phyloP scores from a whole-genome alignment of 352 stramenopile genomes.

The Phytophthora rubi region DNA sequence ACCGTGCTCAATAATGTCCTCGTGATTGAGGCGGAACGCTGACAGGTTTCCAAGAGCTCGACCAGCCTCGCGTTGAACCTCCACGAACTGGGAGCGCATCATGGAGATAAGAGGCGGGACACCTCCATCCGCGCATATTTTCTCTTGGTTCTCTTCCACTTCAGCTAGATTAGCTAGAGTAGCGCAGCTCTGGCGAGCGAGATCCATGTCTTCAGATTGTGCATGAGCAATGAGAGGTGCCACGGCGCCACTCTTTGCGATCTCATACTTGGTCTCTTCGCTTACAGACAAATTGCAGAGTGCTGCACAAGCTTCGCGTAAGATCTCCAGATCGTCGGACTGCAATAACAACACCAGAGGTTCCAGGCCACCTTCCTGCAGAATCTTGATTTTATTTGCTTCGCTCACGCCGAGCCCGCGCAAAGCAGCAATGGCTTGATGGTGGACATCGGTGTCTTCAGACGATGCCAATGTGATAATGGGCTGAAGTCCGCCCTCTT shows the following conservation, averaged over 20 bases:
- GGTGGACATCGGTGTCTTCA: slow-evolving; percentile 93
- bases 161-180: slow-evolving; percentile 96
- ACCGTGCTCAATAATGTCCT: slow-evolving; percentile 91
- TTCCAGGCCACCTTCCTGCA: slow-evolving; percentile 96
- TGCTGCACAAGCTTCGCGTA: slow-evolving; percentile 93
- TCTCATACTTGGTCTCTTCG: slow-evolving; percentile 98
- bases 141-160: slow-evolving; percentile 95
- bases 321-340: slow-evolving; percentile 92
- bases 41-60: slow-evolving; percentile 94
- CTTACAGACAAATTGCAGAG: slow-evolving; percentile 96
- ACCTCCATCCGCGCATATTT: slow-evolving; percentile 93
- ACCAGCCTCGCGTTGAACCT: slow-evolving; percentile 93
- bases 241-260: slow-evolving; percentile 94
- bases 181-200: slow-evolving; percentile 91
- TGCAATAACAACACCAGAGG: slow-evolving; percentile 92
- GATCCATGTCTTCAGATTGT: slow-evolving; percentile 93
- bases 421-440: slow-evolving; percentile 94
- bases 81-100: slow-evolving; percentile 96
- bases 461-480: slow-evolving; percentile 94
- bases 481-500: slow-evolving; percentile 95
- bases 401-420: slow-evolving; percentile 92
- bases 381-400: slow-evolving; percentile 96
- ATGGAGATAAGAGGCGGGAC: slow-evolving; percentile 92
- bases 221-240: slow-evolving; percentile 91
- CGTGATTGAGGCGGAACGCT: slow-evolving; percentile 88